phyloP scores from a whole-genome alignment of 306 rosid genomes.

The Fragaria ananassa region DNA sequence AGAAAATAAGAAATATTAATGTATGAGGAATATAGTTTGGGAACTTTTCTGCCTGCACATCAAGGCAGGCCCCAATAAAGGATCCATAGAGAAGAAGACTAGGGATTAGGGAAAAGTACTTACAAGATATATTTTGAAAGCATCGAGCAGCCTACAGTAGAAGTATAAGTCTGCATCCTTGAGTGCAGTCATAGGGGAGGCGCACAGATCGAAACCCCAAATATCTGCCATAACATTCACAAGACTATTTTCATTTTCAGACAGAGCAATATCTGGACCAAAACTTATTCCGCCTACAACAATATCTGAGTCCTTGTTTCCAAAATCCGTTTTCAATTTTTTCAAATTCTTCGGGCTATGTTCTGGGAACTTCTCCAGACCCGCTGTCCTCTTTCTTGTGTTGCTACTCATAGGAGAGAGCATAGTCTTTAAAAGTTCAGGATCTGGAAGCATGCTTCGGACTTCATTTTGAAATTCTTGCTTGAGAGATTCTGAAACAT shows the following conservation, averaged over 20 bases:
- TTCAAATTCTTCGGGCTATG: conserved; percentile 34
- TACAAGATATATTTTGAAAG: conserved; percentile 70
- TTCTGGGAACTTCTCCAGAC: conserved; percentile 27
- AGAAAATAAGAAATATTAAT: neutral
- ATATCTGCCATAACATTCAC: conserved; percentile 46
- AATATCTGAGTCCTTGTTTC: conserved; percentile 53
- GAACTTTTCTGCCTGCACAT: neutral
- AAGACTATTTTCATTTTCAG: conserved; percentile 39
- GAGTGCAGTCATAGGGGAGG: conserved; percentile 30
- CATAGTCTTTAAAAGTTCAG: conserved; percentile 63
- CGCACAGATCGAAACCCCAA: conserved; percentile 54
- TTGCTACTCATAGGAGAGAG: conserved; percentile 58
- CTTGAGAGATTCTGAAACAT: conserved; percentile 39
- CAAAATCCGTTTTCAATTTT: conserved; percentile 44
- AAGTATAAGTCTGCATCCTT: conserved; percentile 52
- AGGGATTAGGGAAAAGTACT: conserved; percentile 24
- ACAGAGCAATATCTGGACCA: conserved; percentile 30
- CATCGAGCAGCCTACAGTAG: conserved; percentile 64
- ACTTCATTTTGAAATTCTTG: conserved; percentile 67
- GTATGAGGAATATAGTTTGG: neutral
- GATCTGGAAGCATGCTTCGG: conserved; percentile 73
- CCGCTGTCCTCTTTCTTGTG: conserved; percentile 60
- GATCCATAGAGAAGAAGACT: conserved; percentile 13
- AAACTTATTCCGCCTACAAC: conserved; percentile 64
- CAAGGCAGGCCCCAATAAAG: neutral